These are phyloP conservation scores for Colletotrichum sp. DNA, from an alignment of 2,329 filamentous ascomycete species.

Conservation along the genomic window DNA sequence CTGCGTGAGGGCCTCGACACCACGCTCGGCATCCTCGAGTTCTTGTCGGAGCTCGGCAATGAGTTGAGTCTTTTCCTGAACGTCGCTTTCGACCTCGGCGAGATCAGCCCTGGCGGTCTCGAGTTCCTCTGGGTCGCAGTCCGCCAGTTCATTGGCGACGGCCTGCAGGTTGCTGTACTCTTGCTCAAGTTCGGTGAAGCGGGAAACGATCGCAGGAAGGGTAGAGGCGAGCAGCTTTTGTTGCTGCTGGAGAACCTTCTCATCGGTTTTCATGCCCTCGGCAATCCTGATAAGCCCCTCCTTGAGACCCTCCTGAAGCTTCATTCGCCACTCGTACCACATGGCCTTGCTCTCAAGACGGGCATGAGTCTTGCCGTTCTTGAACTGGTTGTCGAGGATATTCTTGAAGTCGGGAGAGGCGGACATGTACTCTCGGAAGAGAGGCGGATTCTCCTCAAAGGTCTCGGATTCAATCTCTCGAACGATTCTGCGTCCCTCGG, in stretches of 20 bases:
- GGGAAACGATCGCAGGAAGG: slow-evolving; percentile 68
- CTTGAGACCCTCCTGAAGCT: slow-evolving; percentile 80
- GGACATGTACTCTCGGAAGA: slow-evolving; percentile 91
- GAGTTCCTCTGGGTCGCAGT: slow-evolving; percentile 82
- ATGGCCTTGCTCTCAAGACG: slow-evolving; percentile 90
- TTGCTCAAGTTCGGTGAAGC: slow-evolving; percentile 64
- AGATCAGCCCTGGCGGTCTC: slow-evolving; percentile 75
- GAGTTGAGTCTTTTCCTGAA: slow-evolving; percentile 71
- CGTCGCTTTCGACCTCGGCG: slow-evolving; percentile 66
- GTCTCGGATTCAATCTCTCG: slow-evolving; percentile 91
- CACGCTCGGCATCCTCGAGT: slow-evolving; percentile 68
- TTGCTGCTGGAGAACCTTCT: slow-evolving; percentile 69
- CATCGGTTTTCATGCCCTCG: slow-evolving; percentile 79
- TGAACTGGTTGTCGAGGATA: slow-evolving; percentile 96
- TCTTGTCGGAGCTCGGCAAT: slow-evolving; percentile 72
- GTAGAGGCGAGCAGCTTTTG: slow-evolving; percentile 71
- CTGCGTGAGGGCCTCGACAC: slow-evolving; percentile 66
- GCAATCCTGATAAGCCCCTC: slow-evolving; percentile 79
- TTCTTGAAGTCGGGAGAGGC: slow-evolving; percentile 82
- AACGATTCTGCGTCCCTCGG: slow-evolving; percentile 87
- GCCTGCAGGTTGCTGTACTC: slow-evolving; percentile 74
- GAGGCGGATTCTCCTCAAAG: slow-evolving; percentile 84
- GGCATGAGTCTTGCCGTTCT: slow-evolving; percentile 94
- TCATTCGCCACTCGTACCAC: slow-evolving; percentile 98
- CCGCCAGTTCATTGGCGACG: slow-evolving; percentile 76